Percentiles rank a stretch among this genome's conserved stretches.
These are phyloP conservation scores for Trichopus zeylanicus DNA, from an alignment of 116 monocot genomes.

Conservation along the genomic window DNA sequence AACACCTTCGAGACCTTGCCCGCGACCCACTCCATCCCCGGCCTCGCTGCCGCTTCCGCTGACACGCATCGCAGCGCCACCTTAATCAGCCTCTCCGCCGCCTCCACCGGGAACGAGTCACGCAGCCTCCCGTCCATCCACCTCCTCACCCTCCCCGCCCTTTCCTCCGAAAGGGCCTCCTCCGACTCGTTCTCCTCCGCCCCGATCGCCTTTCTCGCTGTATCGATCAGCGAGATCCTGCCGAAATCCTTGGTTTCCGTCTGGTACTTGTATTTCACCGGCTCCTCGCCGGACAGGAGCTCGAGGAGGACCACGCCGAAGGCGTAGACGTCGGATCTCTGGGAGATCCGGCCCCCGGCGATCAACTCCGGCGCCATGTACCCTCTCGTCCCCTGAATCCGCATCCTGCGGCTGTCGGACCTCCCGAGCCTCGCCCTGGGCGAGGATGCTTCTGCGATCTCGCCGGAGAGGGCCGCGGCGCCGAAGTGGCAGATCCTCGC, in stretches of 20 bases:
- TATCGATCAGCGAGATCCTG: slow-evolving; percentile 10
- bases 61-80: slow-evolving; percentile 44
- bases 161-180: no score
- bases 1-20: slow-evolving; percentile 36
- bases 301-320: slow-evolving; percentile 58
- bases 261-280: slow-evolving; percentile 22
- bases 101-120: slow-evolving; percentile 57
- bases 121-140: slow-evolving; percentile 47
- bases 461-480: slow-evolving; percentile 37
- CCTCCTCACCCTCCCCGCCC: slow-evolving; percentile 18
- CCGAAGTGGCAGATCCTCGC: slow-evolving; percentile 58
- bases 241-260: slow-evolving; percentile 10
- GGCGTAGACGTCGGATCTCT: slow-evolving; percentile 40
- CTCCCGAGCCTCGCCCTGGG: no score
- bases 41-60: slow-evolving; percentile 19
- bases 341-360: slow-evolving; percentile 21
- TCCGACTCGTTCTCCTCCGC: slow-evolving; percentile 2
- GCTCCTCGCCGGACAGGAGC: slow-evolving; percentile 40
- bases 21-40: slow-evolving; percentile 46
- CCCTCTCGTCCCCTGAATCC: slow-evolving; percentile 39
- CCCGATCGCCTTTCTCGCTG: neutral
- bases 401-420: neutral
- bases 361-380: slow-evolving; percentile 64
- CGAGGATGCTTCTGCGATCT: slow-evolving; percentile 7
- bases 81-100: slow-evolving; percentile 30